Base-by-base conservation (phyloP, 768 basidiomycete species). In the Collybiopsis luxurians region DNA sequence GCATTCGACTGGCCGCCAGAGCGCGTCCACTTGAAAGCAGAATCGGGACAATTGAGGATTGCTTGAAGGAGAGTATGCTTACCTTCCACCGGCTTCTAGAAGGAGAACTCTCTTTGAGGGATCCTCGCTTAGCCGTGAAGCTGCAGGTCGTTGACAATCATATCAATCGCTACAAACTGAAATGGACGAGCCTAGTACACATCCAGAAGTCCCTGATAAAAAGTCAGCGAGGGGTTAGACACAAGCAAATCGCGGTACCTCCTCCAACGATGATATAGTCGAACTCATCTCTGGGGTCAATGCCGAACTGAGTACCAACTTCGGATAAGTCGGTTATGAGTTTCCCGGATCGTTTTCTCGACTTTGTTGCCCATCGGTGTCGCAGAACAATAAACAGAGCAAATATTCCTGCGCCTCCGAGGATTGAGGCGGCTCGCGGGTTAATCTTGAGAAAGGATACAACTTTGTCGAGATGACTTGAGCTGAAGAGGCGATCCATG, bases 1-100 rank as follows among this genome's bases (percentile, higher is more conserved):
- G 84, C 0, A 69, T 76, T 34, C 71, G 73, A 58, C 74, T 80
- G 21, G 67, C 55, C 2, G 56, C n/a, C 17, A 79, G 60, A 17
- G 71, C 67, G 15, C 62, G 70, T 13, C 81, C 82, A 58, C 84
- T 85, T 57, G 5, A 12, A 23, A 21, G 23, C 27, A 26, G 27
- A 45, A 13, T 45, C 55, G 17, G 55, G 28, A 34, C 27, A 40
- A 43, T 56, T 58, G 28, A 28, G 21, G 50, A 55, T 27, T 31
- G 13, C 49, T 12, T 2, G 40, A 23, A 51, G 21, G 6, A 28
- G 39, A 27, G 13, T 9, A 38, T 7, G 59, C 64, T 7, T 38
- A 85, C 87, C 86, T 89, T 60, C 71, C 66, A 3, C 85, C 85
- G 4, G 83, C 76, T 65, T 87, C 85, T 11, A 86, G 70, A 7